A percentile compares a stretch with the other conserved stretches of the same genome.
phyloP scores from a whole-genome alignment of 805 yeast genomes.

The Cyberlindnera maritima region DNA sequence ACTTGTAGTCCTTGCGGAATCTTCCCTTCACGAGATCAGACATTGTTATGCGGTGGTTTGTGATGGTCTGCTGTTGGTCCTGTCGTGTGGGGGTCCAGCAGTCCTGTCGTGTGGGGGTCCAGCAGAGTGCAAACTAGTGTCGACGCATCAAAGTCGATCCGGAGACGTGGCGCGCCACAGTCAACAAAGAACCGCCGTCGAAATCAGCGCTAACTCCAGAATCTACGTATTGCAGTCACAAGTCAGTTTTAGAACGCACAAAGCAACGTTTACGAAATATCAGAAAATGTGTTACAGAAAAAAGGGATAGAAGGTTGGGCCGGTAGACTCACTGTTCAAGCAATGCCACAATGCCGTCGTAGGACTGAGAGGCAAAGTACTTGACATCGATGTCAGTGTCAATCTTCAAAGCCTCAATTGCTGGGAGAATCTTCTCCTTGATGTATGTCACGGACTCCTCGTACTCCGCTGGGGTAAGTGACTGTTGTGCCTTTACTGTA shows the following conservation, averaged over 20 bases:
- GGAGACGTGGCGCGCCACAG: slow-evolving; percentile 1
- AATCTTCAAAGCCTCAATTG: slow-evolving; percentile 57
- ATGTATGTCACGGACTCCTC: slow-evolving; percentile 35
- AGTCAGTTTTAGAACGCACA: not conserved
- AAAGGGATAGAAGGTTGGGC: not conserved
- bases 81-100: not conserved
- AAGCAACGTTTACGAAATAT: not conserved
- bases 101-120: not conserved
- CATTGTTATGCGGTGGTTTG: not conserved
- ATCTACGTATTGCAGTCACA: not conserved
- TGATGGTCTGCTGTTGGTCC: not conserved
- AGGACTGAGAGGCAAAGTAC: slow-evolving; percentile 72
- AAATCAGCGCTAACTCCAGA: too few relatives aligned
- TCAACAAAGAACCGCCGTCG: too few relatives aligned
- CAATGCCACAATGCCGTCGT: slow-evolving; percentile 30
- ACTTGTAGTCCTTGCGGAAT: slow-evolving; percentile 27
- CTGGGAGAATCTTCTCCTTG: slow-evolving; percentile 54
- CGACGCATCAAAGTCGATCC: not conserved
- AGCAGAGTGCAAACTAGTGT: not conserved
- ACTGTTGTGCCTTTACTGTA: slow-evolving; percentile 14
- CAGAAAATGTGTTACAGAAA: not conserved
- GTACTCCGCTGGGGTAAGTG: slow-evolving; percentile 15
- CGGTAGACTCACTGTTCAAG: not conserved
- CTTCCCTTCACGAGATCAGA: slow-evolving; percentile 25
- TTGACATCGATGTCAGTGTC: slow-evolving; percentile 90